Percentiles rank a stretch among this genome's conserved stretches.
Evolutionary conservation across 129 eudicot genomes (phyloP).

Genomic region (Centella asiatica): DNA sequence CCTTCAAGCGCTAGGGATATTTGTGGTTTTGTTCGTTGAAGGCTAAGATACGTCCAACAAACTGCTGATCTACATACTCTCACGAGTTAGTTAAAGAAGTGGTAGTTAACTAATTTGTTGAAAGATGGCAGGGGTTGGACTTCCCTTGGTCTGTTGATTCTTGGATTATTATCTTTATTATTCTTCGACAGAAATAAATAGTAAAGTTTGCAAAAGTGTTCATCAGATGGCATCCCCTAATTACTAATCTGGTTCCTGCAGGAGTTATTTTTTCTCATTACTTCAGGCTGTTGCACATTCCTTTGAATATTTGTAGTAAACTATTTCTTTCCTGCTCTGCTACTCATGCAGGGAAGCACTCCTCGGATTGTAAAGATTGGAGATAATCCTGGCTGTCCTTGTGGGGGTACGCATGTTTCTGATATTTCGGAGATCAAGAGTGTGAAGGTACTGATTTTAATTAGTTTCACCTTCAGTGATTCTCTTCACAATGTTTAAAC

Average conservation of each 20-base stretch:
- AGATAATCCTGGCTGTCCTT: conserved; percentile 79
- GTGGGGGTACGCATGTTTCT: conserved; percentile 94
- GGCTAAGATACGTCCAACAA: not conserved
- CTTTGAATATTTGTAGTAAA: too few species aligned
- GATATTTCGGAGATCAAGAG: conserved; percentile 56
- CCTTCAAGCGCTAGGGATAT: not conserved
- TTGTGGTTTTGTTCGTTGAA: not conserved
- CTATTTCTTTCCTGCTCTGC: not conserved
- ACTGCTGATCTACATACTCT: not conserved
- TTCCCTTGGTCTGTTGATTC: too few species aligned
- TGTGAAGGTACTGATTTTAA: conserved; percentile 41
- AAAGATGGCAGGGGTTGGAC: too few species aligned
- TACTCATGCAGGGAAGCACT: conserved; percentile 55
- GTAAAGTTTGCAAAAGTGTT: too few species aligned
- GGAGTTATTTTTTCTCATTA: too few species aligned
- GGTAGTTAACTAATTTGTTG: too few species aligned
- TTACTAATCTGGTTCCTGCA: too few species aligned
- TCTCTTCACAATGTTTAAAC: not conserved
- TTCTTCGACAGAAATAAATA: too few species aligned
- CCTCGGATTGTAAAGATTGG: conserved; percentile 82
- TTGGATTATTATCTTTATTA: too few species aligned
- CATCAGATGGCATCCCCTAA: too few species aligned
- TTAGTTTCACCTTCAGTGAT: not conserved
- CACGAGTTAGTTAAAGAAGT: not conserved
- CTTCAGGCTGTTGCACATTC: too few species aligned